Evolutionary conservation across 306 rosid genomes (phyloP), one percentile per base, ranked within the genome.

Genomic region (Chamaecrista fasciculata): DNA sequence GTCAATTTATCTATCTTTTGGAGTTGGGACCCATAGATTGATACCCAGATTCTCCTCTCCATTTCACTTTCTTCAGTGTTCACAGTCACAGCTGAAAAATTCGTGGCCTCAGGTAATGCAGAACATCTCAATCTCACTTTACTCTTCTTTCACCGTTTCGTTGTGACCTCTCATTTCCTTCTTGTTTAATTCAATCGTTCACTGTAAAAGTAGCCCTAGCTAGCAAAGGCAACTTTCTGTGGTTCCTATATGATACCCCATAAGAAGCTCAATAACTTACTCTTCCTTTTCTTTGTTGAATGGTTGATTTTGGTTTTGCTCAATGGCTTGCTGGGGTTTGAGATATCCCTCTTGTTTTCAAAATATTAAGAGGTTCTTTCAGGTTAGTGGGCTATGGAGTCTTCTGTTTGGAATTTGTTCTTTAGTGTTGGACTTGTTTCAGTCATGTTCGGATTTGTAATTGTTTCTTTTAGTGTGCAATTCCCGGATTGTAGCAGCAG

Each of bases 301-400:
- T 67, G 77, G 50, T 36, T 74, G 2, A 64, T 71, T 21, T 50
- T 36, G 53, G 57, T 70, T 74, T 69, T 40, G 47, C 51, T 51
- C 65, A 37, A 82, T 86, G 91, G 77, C 90, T 28, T 79, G 87
- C 89, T 81, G 78, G 87, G 80, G 83, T 81, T 67, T 81, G 43
- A 83, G 90, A 75, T 68, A 81, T 60, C 62, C 78, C 67, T 83
- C 77, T 75, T 53, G 82, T 62, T 81, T 83, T 67, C 72, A 43
- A 39, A 59, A 59, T 69, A 37, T 80, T 23, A 69, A 79, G 11
- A 77, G 77, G 24, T 61, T 43, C 21, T 76, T 79, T 75, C 88
- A 82, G 91, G 95, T 87, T 67, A 70, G 80, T 70, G 78, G 63
- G 67, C 60, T 75, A 4, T 48, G 63, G 2, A 39, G 37, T 18